Percentiles rank a stretch among this genome's conserved stretches.
Conservation (phyloP, 2,329 filamentous ascomycete genomes). For the Apiospora aurea region DNA sequence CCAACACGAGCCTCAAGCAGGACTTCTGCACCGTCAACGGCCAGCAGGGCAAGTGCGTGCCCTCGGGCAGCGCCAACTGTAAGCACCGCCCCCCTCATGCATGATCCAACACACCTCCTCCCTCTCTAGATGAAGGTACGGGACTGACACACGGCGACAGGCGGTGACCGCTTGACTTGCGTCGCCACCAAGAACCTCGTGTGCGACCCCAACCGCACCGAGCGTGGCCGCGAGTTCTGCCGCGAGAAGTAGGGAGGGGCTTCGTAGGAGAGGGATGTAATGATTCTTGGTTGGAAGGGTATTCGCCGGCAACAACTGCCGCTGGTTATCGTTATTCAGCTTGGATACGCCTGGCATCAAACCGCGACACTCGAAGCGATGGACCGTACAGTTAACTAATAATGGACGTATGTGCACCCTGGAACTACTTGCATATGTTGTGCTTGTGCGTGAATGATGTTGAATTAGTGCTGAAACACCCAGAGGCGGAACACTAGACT, state of each 20-base stretch:
- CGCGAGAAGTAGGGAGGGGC: conserved; percentile 32
- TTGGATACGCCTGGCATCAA: no score
- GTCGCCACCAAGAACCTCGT: conserved; percentile 38
- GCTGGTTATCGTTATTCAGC: no score
- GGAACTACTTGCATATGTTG: not conserved
- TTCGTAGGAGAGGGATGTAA: not conserved
- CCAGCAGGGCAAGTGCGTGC: conserved; percentile 44
- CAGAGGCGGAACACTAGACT: no score
- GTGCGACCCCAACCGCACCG: conserved; percentile 38
- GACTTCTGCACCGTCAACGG: conserved; percentile 46
- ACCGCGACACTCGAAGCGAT: no score
- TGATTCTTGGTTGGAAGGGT: not conserved
- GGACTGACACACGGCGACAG: conserved; percentile 24
- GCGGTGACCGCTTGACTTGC: conserved; percentile 38
- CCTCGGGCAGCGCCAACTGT: conserved; percentile 45
- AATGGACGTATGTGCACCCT: conserved; percentile 9
- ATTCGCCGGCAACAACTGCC: not conserved
- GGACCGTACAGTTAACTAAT: not conserved
- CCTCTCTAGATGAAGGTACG: not conserved
- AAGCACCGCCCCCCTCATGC: conserved; percentile 29
- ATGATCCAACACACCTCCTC: no score
- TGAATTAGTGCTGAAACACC: no score
- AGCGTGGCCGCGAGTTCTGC: conserved; percentile 41
- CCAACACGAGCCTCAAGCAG: conserved; percentile 45
- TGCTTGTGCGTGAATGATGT: no score